Evolutionary conservation across 768 basidiomycete species (phyloP).

Genomic region (Tylopilus cervinicoccineus): DNA sequence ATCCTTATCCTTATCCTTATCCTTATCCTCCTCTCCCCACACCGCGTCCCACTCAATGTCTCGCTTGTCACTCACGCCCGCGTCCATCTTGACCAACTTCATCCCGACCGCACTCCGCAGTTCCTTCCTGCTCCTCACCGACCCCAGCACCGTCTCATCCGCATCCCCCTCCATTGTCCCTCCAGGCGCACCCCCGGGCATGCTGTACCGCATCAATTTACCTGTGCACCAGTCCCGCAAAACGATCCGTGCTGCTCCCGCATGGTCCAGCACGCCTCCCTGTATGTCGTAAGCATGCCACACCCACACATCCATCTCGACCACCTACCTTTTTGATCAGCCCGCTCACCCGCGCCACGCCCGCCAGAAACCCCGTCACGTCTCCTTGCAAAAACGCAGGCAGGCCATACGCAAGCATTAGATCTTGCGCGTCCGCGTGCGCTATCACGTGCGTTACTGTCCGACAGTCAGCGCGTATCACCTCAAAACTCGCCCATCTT

Average conservation of each 20-base stretch:
- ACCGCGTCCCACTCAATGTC: slow-evolving; percentile 37
- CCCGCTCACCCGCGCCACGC: slow-evolving; percentile 69
- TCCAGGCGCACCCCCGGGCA: slow-evolving; percentile 37
- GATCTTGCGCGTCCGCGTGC: slow-evolving; percentile 69
- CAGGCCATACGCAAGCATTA: slow-evolving; percentile 85
- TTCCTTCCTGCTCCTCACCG: slow-evolving; percentile 57
- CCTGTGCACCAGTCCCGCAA: slow-evolving; percentile 83
- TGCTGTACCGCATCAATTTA: slow-evolving; percentile 68
- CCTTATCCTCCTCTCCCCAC: slow-evolving; percentile 38
- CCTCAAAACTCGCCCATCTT: neutral
- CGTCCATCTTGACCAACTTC: slow-evolving; percentile 55
- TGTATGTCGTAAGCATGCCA: slow-evolving; percentile 29
- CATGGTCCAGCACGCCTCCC: slow-evolving; percentile 70
- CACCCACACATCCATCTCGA: neutral
- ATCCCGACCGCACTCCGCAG: slow-evolving; percentile 48
- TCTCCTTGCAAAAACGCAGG: slow-evolving; percentile 75
- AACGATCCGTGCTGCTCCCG: slow-evolving; percentile 71
- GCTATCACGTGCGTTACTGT: slow-evolving; percentile 66
- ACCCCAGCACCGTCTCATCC: slow-evolving; percentile 49
- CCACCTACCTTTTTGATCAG: slow-evolving; percentile 70
- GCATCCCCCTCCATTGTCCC: slow-evolving; percentile 38
- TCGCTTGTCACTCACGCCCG: slow-evolving; percentile 39
- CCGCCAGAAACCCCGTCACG: slow-evolving; percentile 66
- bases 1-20: slow-evolving; percentile 34
- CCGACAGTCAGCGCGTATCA: slow-evolving; percentile 13